A percentile compares a stretch with the other conserved stretches of the same genome.
These are phyloP conservation scores for Dioscorea zingiberensis DNA, from an alignment of 106 monocot genomes.

Conservation along the genomic window DNA sequence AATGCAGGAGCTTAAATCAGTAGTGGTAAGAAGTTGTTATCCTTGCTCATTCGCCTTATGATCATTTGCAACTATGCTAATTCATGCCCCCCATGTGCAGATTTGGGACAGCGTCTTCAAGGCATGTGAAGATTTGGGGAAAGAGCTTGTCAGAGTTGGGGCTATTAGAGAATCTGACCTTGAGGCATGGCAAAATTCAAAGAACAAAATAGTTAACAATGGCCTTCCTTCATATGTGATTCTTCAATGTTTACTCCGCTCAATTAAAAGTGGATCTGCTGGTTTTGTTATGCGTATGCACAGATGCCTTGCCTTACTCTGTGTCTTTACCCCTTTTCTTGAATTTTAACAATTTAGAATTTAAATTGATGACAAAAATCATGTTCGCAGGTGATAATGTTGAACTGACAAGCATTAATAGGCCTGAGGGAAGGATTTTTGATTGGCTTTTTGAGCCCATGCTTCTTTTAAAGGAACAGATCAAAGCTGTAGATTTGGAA, in stretches of 20 bases:
- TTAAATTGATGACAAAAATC: background rate
- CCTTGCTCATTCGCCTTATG: background rate
- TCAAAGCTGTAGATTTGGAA: conserved; percentile 17
- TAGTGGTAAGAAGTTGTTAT: conserved; percentile 17
- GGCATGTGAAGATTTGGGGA: conserved; percentile 18
- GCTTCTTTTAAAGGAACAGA: conserved; percentile 33
- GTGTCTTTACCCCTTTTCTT: background rate
- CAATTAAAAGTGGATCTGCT: conserved; percentile 17
- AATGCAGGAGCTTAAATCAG: conserved; percentile 25
- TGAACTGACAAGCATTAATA: conserved; percentile 29
- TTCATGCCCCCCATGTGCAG: background rate
- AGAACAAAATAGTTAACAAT: conserved; percentile 35
- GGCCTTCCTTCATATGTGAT: conserved; percentile 34
- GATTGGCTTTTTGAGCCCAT: conserved; percentile 42
- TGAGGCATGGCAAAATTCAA: conserved; percentile 30
- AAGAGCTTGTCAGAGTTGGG: conserved; percentile 23
- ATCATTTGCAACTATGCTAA: background rate
- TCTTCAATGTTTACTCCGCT: conserved; percentile 31
- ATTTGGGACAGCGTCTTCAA: conserved; percentile 34
- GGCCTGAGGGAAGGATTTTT: conserved; percentile 32
- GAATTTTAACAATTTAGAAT: background rate
- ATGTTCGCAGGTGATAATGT: conserved; percentile 24
- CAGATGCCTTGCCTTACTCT: background rate
- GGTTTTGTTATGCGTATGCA: conserved; percentile 34
- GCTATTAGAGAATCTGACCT: conserved; percentile 29